Conservation (phyloP, 805 yeast genomes). For the Groenewaldozyma salmanticensis region DNA sequence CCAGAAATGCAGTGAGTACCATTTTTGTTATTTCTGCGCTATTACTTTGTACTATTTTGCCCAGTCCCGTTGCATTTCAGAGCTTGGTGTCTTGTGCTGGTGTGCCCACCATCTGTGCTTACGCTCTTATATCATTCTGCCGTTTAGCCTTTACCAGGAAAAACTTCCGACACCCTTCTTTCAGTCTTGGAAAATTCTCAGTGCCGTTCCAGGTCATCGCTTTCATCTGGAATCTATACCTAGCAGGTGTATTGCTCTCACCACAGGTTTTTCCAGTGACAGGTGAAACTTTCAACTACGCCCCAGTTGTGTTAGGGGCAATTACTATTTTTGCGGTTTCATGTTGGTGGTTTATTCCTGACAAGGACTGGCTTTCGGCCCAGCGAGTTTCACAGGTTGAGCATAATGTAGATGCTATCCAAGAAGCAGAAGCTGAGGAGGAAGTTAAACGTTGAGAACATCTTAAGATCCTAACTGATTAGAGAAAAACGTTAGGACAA, state of each 20-base stretch:
- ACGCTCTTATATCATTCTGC: constrained; percentile 16
- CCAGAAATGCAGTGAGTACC: constrained; percentile 15
- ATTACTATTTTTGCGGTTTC: constrained; percentile 15
- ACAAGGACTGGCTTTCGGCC: constrained; percentile 13
- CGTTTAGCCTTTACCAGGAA: constrained; percentile 12
- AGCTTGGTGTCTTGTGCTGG: constrained; percentile 18
- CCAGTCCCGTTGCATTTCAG: constrained; percentile 17
- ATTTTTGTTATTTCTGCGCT: constrained; percentile 16
- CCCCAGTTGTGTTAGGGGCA: constrained; percentile 15
- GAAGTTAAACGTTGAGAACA: no score
- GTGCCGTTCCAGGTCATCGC: constrained; percentile 14
- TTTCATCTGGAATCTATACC: constrained; percentile 14
- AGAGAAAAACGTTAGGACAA: no score
- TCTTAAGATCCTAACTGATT: no score
- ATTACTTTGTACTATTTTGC: constrained; percentile 16
- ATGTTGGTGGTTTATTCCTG: constrained; percentile 12
- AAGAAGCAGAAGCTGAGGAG: not conserved
- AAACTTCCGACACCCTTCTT: constrained; percentile 9
- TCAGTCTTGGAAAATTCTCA: constrained; percentile 15
- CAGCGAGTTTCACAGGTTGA: not conserved
- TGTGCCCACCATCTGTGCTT: constrained; percentile 17
- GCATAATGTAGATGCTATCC: not conserved
- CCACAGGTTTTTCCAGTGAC: constrained; percentile 18
- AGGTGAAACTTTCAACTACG: constrained; percentile 15
- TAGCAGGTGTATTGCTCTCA: constrained; percentile 14